Conservation (phyloP, 1,284 basidiomycete species). For the Mycena citricolor region DNA sequence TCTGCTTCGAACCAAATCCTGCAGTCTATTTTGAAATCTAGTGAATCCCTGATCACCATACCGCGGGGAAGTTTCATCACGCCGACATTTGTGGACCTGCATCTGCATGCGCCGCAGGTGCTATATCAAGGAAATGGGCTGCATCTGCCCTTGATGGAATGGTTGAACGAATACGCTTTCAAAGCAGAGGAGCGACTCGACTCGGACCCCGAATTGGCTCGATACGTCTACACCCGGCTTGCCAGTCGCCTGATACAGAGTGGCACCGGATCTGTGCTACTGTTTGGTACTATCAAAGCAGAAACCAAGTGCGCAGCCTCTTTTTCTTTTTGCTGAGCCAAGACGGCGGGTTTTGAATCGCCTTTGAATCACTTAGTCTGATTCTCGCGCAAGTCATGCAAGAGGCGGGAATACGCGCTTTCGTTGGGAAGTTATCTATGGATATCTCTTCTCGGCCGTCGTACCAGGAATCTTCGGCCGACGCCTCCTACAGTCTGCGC, state of each 20-base stretch:
- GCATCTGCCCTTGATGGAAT: conserved; percentile 80
- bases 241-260: conserved; percentile 62
- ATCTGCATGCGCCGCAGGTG: conserved; percentile 85
- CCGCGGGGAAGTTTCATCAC: conserved; percentile 64
- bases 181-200: conserved; percentile 78
- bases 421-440: conserved; percentile 86
- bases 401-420: conserved; percentile 68
- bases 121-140: conserved; percentile 83
- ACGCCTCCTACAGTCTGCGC: conserved; percentile 51
- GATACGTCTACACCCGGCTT: conserved; percentile 63
- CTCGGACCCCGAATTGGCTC: conserved; percentile 55
- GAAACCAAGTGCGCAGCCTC: conserved; percentile 67
- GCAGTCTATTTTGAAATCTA: conserved; percentile 22
- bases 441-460: conserved; percentile 71
- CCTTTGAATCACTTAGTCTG: conserved; percentile 43
- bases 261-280: conserved; percentile 73
- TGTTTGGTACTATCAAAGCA: conserved; percentile 80
- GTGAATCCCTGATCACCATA: conserved; percentile 33
- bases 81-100: conserved; percentile 79
- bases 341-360: too few relatives aligned
- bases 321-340: conserved; percentile 1
- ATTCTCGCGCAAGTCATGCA: conserved; percentile 76
- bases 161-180: conserved; percentile 78
- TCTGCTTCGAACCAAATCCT: conserved; percentile 35
- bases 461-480: conserved; percentile 64